Evolutionary conservation across 1,284 basidiomycete species (phyloP).

Genomic region (Rhodofomes roseus): DNA sequence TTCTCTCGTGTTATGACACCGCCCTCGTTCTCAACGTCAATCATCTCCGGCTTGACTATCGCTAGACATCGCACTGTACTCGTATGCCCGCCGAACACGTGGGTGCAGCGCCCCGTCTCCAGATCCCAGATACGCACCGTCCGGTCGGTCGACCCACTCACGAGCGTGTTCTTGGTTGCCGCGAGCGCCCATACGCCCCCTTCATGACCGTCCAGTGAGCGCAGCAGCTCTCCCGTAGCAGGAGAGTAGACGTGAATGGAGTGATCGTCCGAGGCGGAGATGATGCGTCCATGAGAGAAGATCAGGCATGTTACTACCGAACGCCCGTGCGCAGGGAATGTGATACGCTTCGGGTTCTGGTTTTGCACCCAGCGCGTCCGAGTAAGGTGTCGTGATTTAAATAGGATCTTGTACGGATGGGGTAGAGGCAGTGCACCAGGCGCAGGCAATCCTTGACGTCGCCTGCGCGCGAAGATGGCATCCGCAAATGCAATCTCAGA

Average conservation of each 20-base stretch:
- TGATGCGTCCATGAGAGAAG: constrained; percentile 90
- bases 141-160: constrained; percentile 91
- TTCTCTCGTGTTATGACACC: constrained; percentile 61
- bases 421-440: constrained; percentile 56
- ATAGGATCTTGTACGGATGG: constrained; percentile 83
- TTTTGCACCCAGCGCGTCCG: constrained; percentile 74
- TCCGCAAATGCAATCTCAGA: constrained; percentile 69
- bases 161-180: constrained; percentile 80
- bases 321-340: constrained; percentile 83
- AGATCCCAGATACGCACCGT: constrained; percentile 95
- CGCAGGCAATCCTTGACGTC: constrained; percentile 37
- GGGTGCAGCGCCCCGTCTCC: constrained; percentile 73
- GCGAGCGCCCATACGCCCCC: constrained; percentile 95
- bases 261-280: constrained; percentile 92
- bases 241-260: constrained; percentile 92
- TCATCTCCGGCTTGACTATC: constrained; percentile 85
- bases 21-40: constrained; percentile 62
- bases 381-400: constrained; percentile 80
- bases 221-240: constrained; percentile 69
- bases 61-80: constrained; percentile 89
- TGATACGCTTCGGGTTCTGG: constrained; percentile 69
- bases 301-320: constrained; percentile 93
- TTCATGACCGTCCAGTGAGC: constrained; percentile 83
- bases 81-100: constrained; percentile 91
- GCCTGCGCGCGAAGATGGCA: constrained; percentile 57